These are phyloP conservation scores for Ophiostoma ips DNA, from an alignment of 2,329 filamentous ascomycete species.

Conservation along the genomic window DNA sequence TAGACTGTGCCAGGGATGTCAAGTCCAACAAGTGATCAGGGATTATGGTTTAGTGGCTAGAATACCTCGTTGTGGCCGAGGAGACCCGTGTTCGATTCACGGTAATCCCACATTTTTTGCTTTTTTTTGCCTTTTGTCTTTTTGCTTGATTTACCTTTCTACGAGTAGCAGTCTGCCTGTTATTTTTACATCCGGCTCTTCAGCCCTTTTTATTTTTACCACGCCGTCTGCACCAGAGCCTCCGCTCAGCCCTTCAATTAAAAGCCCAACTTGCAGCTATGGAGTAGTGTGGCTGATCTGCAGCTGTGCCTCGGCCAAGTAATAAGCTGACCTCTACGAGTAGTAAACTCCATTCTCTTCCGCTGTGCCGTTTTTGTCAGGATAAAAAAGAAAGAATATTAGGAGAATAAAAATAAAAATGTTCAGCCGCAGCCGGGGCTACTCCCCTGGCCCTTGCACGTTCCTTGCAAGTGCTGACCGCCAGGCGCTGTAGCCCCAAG, in stretches of 20 bases:
- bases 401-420: no score
- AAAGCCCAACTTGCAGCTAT: no score
- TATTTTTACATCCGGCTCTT: no score
- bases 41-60: conserved; percentile 15
- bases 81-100: conserved; percentile 16
- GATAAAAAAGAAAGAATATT: no score
- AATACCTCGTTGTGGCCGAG: conserved; percentile 15
- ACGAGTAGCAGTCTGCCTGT: not conserved
- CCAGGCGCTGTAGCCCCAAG: no score
- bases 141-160: not conserved
- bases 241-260: no score
- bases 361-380: no score
- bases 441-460: not conserved
- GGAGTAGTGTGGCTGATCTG: no score
- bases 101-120: conserved; percentile 9
- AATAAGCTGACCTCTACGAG: no score
- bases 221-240: no score
- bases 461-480: conserved; percentile 1
- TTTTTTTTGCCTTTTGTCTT: not conserved
- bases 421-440: not conserved
- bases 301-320: no score
- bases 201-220: not conserved
- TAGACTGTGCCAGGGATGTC: not conserved
- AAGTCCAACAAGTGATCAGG: not conserved
- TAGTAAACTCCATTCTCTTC: no score